A percentile compares a stretch with the other conserved stretches of the same genome.
These are phyloP conservation scores for Penicillium nordicum DNA, from an alignment of 2,329 filamentous ascomycete genomes.

Conservation along the genomic window DNA sequence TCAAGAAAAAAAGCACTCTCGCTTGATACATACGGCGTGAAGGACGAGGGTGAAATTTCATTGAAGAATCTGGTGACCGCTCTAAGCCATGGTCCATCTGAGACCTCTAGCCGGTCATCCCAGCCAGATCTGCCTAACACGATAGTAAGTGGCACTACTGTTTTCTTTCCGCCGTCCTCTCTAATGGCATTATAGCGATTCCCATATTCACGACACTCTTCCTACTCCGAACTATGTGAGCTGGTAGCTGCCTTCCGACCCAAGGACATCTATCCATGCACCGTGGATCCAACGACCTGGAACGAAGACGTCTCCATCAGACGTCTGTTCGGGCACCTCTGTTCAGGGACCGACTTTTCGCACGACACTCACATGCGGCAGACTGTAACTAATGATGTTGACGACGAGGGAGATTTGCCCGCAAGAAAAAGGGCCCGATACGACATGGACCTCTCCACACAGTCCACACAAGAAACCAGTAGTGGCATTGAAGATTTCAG, in stretches of 20 bases:
- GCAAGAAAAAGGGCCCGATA: slow-evolving; percentile 20
- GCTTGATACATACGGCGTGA: slow-evolving; percentile 38
- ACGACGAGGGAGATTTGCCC: slow-evolving; percentile 16
- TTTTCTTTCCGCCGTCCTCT: neutral
- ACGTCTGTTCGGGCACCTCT: slow-evolving; percentile 68
- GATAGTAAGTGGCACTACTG: slow-evolving; percentile 31
- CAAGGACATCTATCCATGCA: slow-evolving; percentile 78
- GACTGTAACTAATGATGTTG: slow-evolving; percentile 20
- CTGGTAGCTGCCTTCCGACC: slow-evolving; percentile 68
- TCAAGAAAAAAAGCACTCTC: slow-evolving; percentile 36
- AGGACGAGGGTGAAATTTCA: slow-evolving; percentile 37
- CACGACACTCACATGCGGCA: slow-evolving; percentile 63
- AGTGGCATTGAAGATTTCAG: slow-evolving; percentile 9
- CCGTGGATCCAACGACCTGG: slow-evolving; percentile 65
- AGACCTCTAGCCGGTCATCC: neutral
- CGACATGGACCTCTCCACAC: slow-evolving; percentile 14
- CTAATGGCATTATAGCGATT: slow-evolving; percentile 52
- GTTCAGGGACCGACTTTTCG: slow-evolving; percentile 57
- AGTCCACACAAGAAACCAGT: slow-evolving; percentile 21
- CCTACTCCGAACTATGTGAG: slow-evolving; percentile 72
- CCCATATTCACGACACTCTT: slow-evolving; percentile 87
- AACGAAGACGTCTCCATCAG: slow-evolving; percentile 59
- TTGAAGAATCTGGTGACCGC: slow-evolving; percentile 35
- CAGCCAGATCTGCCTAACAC: slow-evolving; percentile 24
- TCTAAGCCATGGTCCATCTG: slow-evolving; percentile 25